Evolutionary conservation across 176 grass and related monocot species (phyloP), one percentile per base, ranked within the genome.

Genomic region (Aegilops tauschii): DNA sequence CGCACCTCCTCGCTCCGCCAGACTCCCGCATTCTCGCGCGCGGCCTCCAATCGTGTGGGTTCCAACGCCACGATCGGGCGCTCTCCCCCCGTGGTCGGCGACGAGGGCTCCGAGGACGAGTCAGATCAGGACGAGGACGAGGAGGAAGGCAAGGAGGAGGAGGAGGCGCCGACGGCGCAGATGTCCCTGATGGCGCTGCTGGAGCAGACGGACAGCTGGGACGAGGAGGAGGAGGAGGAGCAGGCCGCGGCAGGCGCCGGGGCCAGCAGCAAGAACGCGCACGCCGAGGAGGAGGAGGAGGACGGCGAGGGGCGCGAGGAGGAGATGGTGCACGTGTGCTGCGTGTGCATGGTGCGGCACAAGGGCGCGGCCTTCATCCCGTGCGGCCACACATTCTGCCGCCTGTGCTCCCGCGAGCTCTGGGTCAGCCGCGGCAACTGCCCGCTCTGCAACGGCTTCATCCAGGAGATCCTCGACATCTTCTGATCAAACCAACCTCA

Each of bases 341-440:
- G 93, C 80, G 90, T 95, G 64, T 95, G 93, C 88, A 93, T 95
- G 93, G 91, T 93, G 69, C 77, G 88, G 77, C 91, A 95, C 91
- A 93, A 93, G 73, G 91, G 93, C 6, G 80, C 86, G 0, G 93
- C 93, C 2, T 95, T 89, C 70, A 89, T 95, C 62, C 91, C 89
- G 3, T 93, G 93, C 80, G 93, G 93, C 64, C 91, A 91, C 86
- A 95, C 93, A 68, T 95, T 91, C 84, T 91, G 91, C 84, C 86
- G 86, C 63, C 88, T 95, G 29, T 95, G 93, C 84, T 93, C 91
- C 1, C 91, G 81, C 36, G 91, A 95, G 79, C 93, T 92, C 61
- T 92, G 90, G 93, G 91, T 95, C 76, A 95, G 89, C 88, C 90
- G 84, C 65, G 88, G 90, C 56, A 95, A 93, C 76, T 93, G 90